These are phyloP conservation scores for Alternaria postmessia DNA, from an alignment of 2,329 filamentous ascomycete genomes.

Conservation along the genomic window DNA sequence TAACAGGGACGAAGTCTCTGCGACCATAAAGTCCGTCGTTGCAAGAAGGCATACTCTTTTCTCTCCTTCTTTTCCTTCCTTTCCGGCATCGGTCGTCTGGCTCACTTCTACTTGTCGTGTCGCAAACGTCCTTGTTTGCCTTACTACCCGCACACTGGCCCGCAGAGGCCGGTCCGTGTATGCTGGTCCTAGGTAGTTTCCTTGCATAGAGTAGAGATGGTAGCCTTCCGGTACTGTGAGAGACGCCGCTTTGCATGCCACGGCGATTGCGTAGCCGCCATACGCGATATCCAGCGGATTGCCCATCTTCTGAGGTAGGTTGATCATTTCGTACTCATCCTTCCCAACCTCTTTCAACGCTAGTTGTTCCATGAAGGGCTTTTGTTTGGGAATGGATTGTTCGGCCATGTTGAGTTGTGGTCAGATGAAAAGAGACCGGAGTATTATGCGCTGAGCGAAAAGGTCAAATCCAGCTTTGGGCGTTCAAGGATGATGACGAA, in stretches of 20 bases:
- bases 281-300: constrained; percentile 53
- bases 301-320: constrained; percentile 50
- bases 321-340: constrained; percentile 25
- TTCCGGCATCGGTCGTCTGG: constrained; percentile 39
- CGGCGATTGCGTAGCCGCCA: constrained; percentile 55
- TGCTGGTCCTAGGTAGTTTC: constrained; percentile 59
- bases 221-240: constrained; percentile 50
- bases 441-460: neutral
- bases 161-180: constrained; percentile 51
- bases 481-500: neutral
- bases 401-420: neutral
- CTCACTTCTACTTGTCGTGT: constrained; percentile 58
- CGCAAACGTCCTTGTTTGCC: constrained; percentile 59
- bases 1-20: constrained; percentile 49
- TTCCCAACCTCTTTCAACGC: constrained; percentile 18
- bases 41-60: constrained; percentile 55
- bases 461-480: neutral
- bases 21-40: constrained; percentile 58
- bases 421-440: neutral
- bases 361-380: constrained; percentile 26
- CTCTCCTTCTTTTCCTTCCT: constrained; percentile 41
- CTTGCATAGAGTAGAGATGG: constrained; percentile 57
- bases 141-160: constrained; percentile 49
- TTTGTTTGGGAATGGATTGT: neutral
- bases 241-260: constrained; percentile 55